These are phyloP conservation scores for Lyophyllum shimeji DNA, from an alignment of 768 basidiomycete genomes.

Conservation along the genomic window DNA sequence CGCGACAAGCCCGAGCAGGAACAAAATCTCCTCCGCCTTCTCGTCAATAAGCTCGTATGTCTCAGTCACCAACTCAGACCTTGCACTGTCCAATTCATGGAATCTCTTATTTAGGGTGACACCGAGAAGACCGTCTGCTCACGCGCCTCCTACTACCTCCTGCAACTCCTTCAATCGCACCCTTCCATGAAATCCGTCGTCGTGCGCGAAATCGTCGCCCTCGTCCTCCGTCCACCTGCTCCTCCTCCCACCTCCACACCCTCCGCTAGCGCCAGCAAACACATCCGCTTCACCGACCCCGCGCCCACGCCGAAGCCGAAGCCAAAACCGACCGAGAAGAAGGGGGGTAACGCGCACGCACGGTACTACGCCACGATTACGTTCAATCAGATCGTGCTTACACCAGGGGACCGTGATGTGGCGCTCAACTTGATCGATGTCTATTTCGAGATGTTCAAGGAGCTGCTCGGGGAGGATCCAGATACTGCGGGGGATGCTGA, in stretches of 20 bases:
- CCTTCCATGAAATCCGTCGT: conserved; percentile 91
- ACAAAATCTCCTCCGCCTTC: conserved; percentile 87
- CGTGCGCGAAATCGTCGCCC: conserved; percentile 79
- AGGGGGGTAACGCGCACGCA: conserved; percentile 63
- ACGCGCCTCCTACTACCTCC: conserved; percentile 84
- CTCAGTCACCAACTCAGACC: not conserved
- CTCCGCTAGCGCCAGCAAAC: conserved; percentile 37
- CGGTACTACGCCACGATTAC: conserved; percentile 93
- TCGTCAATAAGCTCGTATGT: conserved; percentile 91
- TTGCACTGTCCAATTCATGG: not conserved
- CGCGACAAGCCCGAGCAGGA: conserved; percentile 95
- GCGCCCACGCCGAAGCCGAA: conserved; percentile 30
- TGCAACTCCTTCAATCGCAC: conserved; percentile 87
- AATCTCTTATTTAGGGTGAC: conserved; percentile 63
- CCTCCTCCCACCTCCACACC: conserved; percentile 33
- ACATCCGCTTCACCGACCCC: conserved; percentile 52
- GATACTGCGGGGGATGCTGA: conserved; percentile 20
- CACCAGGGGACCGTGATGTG: conserved; percentile 66
- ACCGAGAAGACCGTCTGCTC: conserved; percentile 86
- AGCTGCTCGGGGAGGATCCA: conserved; percentile 68
- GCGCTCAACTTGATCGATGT: conserved; percentile 80
- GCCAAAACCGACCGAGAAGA: conserved; percentile 35
- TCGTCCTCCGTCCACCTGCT: conserved; percentile 68
- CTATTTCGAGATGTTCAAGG: conserved; percentile 94
- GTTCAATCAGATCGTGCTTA: conserved; percentile 88